Conservation (phyloP, 768 basidiomycete genomes). For the Leccinum pellstonianum region DNA sequence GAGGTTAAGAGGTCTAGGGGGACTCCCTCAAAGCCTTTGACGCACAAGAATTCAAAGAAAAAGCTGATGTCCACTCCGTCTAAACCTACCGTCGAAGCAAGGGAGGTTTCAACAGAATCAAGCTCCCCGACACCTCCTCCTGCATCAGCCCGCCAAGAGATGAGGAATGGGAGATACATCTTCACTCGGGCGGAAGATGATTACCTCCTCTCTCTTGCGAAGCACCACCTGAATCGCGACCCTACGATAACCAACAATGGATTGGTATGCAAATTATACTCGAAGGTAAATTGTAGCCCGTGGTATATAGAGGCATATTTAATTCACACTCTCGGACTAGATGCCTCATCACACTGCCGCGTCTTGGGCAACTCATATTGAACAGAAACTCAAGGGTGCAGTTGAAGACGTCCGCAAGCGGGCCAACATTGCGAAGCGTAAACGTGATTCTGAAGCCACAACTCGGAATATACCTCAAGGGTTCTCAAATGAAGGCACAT, state of each 20-base stretch:
- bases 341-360: constrained; percentile 54
- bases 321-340: constrained; percentile 34
- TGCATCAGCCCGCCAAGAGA: constrained; percentile 27
- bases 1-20: constrained; percentile 5
- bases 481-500: neutral
- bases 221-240: constrained; percentile 48
- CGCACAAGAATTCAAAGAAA: constrained; percentile 12
- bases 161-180: constrained; percentile 34
- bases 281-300: constrained; percentile 41
- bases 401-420: constrained; percentile 51
- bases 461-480: neutral
- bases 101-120: constrained; percentile 5
- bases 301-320: neutral
- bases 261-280: constrained; percentile 39
- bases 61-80: neutral
- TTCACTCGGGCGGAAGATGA: constrained; percentile 54
- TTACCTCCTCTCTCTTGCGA: constrained; percentile 45
- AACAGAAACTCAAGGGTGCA: constrained; percentile 31
- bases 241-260: constrained; percentile 39
- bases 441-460: constrained; percentile 23
- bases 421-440: constrained; percentile 51
- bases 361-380: constrained; percentile 52
- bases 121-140: constrained; percentile 50
- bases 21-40: constrained; percentile 8
- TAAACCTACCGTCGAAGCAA: neutral